Evolutionary conservation across 805 yeast species (phyloP), one percentile per base, ranked within the genome.

Genomic region (Myxozyma melibiosi): DNA sequence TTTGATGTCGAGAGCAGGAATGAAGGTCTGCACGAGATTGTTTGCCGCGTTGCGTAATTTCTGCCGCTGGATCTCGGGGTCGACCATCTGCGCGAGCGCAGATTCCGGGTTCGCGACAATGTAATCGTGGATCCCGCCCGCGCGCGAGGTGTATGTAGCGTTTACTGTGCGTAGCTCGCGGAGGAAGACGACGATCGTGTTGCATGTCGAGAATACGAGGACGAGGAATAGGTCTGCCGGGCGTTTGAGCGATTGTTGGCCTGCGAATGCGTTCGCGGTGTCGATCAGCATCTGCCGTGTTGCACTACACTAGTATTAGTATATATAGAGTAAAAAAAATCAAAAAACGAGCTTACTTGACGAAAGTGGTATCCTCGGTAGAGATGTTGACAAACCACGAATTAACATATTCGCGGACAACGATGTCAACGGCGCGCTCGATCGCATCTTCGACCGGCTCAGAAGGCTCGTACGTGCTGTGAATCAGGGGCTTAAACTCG

Each of bases 251-350:
- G 60, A 31, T 22, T 56, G 55, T 25, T 60, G 66, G 18, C 45
- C 50, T 1, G 64, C 31, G 16, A 63, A 51, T 11, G 61, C 51
- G 20, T 49, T 48, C 18, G 64, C 53, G 13, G 61, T 88, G 88
- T 71, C 65, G 30, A 55, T 43, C n/a, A 63, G 38, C 8, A 61
- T 51, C 33, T 56, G 50, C 14, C 55, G 55, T 4, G 60, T 62
- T 7, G 66, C 44, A 13, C 62, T 58, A 25, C 9, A 42, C n/a
- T n/a, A n/a, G n/a, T n/a, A n/a, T n/a, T n/a, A n/a, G n/a, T n/a
- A n/a, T n/a, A n/a, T n/a, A n/a, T n/a, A n/a, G n/a, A n/a, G 5
- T 1, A 28, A 13, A 20, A 38, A 11, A 9, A 24, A 20, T 20
- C 16, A 27, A 9, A 8, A 35, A 41, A 18, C 14, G 30, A 14